These are phyloP conservation scores for Chlorophyllum brunneum DNA, from an alignment of 768 basidiomycete genomes.

Conservation along the genomic window DNA sequence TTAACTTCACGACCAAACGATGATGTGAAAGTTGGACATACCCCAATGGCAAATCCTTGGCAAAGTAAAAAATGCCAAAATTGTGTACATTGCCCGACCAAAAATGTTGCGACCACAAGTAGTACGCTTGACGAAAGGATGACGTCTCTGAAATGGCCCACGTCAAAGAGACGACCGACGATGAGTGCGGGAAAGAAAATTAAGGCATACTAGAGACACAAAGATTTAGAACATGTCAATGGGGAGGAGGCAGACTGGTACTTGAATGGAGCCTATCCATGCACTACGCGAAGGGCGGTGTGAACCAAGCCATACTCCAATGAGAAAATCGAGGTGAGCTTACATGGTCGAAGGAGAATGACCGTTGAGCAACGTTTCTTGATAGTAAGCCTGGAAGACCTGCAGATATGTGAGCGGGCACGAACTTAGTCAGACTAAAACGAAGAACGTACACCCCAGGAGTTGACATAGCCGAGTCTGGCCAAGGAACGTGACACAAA, in stretches of 20 bases:
- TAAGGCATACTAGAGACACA: too few relatives aligned
- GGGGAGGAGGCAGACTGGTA: constrained; percentile 20
- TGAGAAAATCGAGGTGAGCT: too few relatives aligned
- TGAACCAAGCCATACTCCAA: too few relatives aligned
- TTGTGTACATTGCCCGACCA: constrained; percentile 52
- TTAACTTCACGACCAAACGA: too few relatives aligned
- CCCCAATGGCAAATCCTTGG: constrained; percentile 59
- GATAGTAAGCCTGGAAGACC: constrained; percentile 8
- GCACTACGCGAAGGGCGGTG: too few relatives aligned
- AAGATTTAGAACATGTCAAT: background rate
- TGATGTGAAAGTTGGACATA: too few relatives aligned
- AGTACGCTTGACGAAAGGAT: constrained; percentile 20
- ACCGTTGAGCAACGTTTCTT: constrained; percentile 2
- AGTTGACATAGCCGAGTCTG: constrained; percentile 67
- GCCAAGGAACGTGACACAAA: constrained; percentile 13
- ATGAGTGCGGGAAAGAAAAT: constrained; percentile 32
- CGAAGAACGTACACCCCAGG: constrained; percentile 58
- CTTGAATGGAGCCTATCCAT: constrained; percentile 81
- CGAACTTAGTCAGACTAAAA: constrained; percentile 47
- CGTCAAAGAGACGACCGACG: constrained; percentile 69
- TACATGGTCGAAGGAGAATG: constrained; percentile 50
- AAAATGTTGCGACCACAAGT: constrained; percentile 45
- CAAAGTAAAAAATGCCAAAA: constrained; percentile 69
- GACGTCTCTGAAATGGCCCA: constrained; percentile 57
- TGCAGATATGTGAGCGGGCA: constrained; percentile 13